Evolutionary conservation across 2,329 filamentous ascomycete genomes (phyloP).

Genomic region (Aspergillus thermomutatus): DNA sequence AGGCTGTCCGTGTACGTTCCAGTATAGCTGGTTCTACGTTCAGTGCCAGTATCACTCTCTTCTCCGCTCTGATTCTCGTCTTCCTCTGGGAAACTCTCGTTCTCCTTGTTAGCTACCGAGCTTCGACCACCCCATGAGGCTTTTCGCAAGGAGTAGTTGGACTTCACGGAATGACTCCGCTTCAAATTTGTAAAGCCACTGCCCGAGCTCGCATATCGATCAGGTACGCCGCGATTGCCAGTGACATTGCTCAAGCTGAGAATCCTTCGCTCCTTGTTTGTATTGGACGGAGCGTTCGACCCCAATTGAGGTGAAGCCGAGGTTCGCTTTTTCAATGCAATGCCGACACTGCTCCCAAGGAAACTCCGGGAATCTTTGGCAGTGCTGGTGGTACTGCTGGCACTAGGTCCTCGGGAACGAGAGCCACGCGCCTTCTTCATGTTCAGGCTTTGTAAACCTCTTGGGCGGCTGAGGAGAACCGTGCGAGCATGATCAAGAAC

Average conservation of each 20-base stretch:
- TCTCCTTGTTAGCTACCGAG: constrained; percentile 56
- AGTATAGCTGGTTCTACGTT: constrained; percentile 43
- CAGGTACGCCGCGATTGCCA: constrained; percentile 54
- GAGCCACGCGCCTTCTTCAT: constrained; percentile 51
- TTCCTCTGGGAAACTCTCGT: constrained; percentile 60
- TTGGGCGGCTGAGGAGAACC: constrained; percentile 74
- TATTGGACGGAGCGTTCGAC: constrained; percentile 46
- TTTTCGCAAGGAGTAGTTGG: constrained; percentile 60
- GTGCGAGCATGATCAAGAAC: constrained; percentile 90
- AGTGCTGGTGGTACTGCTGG: constrained; percentile 31
- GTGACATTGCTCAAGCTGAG: constrained; percentile 88
- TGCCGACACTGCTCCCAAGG: constrained; percentile 42
- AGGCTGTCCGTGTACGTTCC: constrained; percentile 42
- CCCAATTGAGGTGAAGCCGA: constrained; percentile 39
- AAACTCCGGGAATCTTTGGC: constrained; percentile 34
- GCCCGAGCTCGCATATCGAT: constrained; percentile 33
- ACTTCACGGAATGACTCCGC: constrained; percentile 74
- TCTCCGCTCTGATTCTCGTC: constrained; percentile 51
- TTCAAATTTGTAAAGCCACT: constrained; percentile 59
- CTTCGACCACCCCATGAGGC: constrained; percentile 63
- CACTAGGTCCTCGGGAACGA: constrained; percentile 32
- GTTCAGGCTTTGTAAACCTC: constrained; percentile 48
- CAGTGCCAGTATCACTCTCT: constrained; percentile 51
- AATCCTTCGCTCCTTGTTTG: constrained; percentile 68
- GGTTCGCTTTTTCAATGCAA: constrained; percentile 52